phyloP scores from a whole-genome alignment of 2,329 filamentous ascomycete species.

The Didymella sp. region DNA sequence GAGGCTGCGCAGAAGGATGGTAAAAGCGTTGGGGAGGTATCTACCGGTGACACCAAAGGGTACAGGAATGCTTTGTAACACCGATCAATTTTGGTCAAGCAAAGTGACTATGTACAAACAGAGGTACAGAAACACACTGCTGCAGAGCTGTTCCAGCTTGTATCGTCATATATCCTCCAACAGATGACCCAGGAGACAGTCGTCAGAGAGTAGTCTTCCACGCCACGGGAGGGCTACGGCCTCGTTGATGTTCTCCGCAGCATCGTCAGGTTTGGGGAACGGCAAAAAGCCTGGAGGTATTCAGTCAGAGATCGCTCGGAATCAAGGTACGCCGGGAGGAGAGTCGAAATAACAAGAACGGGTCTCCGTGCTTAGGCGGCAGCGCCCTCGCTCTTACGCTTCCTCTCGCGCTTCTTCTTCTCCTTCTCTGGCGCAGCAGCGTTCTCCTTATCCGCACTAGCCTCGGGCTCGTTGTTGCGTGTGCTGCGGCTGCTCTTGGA shows the following conservation, averaged over 20 bases:
- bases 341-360: neutral
- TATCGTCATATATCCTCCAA: neutral
- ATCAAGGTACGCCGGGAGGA: neutral
- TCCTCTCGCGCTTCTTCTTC: slow-evolving; percentile 47
- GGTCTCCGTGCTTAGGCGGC: slow-evolving; percentile 24
- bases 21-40: neutral
- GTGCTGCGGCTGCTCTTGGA: slow-evolving; percentile 43
- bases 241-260: neutral
- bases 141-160: neutral
- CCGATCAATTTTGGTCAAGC: neutral
- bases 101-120: neutral
- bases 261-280: neutral
- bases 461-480: slow-evolving; percentile 42
- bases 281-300: neutral
- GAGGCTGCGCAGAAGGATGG: neutral
- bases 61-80: neutral
- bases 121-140: neutral
- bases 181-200: neutral
- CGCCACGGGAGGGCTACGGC: neutral
- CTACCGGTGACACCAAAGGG: neutral
- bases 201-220: neutral
- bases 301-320: neutral
- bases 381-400: slow-evolving; percentile 45
- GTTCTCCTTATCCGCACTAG: slow-evolving; percentile 35
- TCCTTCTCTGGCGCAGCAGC: slow-evolving; percentile 27